phyloP scores from a whole-genome alignment of 768 basidiomycete genomes.

The Hysterangium stoloniferum region DNA sequence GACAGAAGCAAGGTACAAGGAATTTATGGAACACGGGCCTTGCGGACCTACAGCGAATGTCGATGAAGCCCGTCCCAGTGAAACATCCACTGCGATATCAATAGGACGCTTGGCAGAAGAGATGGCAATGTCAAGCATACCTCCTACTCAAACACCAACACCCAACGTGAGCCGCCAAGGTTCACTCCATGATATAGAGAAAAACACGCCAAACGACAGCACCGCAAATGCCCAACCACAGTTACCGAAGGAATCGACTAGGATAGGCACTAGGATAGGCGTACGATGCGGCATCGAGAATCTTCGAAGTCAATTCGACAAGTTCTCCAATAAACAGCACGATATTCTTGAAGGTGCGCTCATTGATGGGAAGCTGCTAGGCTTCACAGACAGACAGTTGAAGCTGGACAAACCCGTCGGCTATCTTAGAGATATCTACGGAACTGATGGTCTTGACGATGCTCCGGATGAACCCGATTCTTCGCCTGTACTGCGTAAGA shows the following conservation, averaged over 20 bases:
- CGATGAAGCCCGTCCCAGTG: no score
- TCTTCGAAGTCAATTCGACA: conserved; percentile 12
- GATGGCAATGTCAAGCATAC: neutral
- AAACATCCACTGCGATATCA: no score
- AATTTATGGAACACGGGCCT: conserved; percentile 16
- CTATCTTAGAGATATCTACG: conserved; percentile 14
- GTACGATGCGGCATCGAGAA: conserved; percentile 1
- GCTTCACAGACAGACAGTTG: conserved; percentile 9
- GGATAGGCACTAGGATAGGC: no score
- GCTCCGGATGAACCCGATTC: no score
- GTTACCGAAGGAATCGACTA: no score
- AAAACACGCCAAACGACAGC: no score
- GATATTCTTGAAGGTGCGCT: conserved; percentile 17
- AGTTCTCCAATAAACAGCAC: conserved; percentile 17
- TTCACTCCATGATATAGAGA: no score
- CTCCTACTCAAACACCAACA: neutral
- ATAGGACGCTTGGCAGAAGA: neutral
- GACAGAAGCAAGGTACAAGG: conserved; percentile 12
- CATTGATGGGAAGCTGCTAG: conserved; percentile 15
- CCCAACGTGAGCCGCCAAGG: no score
- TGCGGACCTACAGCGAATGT: no score
- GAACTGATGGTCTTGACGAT: no score
- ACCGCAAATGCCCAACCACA: neutral
- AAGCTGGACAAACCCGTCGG: conserved; percentile 16
- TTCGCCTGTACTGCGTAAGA: no score